Evolutionary conservation across 23 red algal species (phyloP).

Genomic region (Gracilaria vermiculophylla): DNA sequence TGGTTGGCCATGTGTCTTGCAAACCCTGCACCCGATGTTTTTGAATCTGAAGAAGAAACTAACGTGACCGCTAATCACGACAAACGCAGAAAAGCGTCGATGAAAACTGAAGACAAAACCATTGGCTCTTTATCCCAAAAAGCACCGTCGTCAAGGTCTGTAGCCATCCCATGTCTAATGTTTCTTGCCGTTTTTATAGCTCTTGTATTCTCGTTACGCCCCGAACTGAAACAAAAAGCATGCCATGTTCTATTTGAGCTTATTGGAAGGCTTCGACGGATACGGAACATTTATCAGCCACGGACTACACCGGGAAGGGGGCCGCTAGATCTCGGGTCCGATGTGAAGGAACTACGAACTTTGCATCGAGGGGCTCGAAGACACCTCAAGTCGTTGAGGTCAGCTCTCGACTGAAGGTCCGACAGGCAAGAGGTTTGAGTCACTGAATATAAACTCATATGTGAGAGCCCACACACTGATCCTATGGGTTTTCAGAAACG

Average conservation of each 20-base stretch:
- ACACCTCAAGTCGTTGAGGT: constrained; percentile 35
- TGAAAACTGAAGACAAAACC: too few relatives aligned
- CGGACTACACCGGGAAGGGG: not conserved
- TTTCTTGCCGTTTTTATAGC: not conserved
- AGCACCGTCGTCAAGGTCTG: not conserved
- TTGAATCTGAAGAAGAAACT: constrained; percentile 3
- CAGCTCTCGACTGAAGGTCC: constrained; percentile 22
- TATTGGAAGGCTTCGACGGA: not conserved
- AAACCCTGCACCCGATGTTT: constrained; percentile 43
- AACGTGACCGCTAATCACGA: not conserved
- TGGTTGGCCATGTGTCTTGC: constrained; percentile 42
- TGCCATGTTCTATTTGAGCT: not conserved
- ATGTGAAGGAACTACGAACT: constrained; percentile 4
- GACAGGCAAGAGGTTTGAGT: too few relatives aligned
- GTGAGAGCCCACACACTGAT: too few relatives aligned
- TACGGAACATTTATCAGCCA: not conserved
- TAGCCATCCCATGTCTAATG: not conserved
- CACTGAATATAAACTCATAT: too few relatives aligned
- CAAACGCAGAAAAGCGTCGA: not conserved
- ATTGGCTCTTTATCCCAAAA: not conserved
- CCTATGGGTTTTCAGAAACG: too few relatives aligned
- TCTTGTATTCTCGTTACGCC: not conserved
- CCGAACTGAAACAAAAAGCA: not conserved
- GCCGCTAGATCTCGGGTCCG: constrained; percentile 29
- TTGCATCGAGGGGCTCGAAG: constrained; percentile 43